Evolutionary conservation across 2,329 filamentous ascomycete species (phyloP), one percentile per base, ranked within the genome.

Genomic region (Nigrospora osmanthi): DNA sequence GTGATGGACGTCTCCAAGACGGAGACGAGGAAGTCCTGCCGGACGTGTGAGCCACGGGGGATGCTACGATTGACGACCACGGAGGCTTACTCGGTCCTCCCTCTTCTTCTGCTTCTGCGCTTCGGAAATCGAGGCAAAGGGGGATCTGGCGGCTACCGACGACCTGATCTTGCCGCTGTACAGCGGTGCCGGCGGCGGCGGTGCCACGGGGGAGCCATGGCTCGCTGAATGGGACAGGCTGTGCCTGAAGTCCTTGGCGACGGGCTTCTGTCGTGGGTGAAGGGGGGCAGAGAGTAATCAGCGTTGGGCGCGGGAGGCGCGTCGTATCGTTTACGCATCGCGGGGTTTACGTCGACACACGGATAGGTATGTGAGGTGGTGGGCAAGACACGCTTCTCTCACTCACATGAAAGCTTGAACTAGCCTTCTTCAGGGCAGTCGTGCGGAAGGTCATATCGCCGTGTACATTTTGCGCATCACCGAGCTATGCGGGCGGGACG

Each of bases 1-100:
- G 91, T 96, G 6, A 90, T 87, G 11, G 89, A 89, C 15, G 90
- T 89, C 57, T 87, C 88, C 31, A 98, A 73, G 4, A 97, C 79
- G 14, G 89, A 90, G 31, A 94, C 75, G 55, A 95, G 83, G 57
- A 95, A 85, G 59, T 95, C 88, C 84, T 89, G 52, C 12, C 33
- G 9, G 34, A 6, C 32, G n/a, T 23, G 31, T 40, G n/a, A 35
- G 23, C 52, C 23, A 55, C 23, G 23, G 23, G 2, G 2, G 9
- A 28, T 28, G 28, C 5, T 34, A 35, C 7, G n/a, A 38, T 38
- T n/a, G n/a, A n/a, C n/a, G n/a, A 13, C 17, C 12, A 36, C 13
- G 16, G 23, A 28, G 23, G 23, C 12, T 47, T 64, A 76, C 73
- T 54, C 73, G 66, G 48, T 77, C 72, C 44, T 69, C 61, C 15